phyloP scores from a whole-genome alignment of 768 basidiomycete species.

The Russula compacta region DNA sequence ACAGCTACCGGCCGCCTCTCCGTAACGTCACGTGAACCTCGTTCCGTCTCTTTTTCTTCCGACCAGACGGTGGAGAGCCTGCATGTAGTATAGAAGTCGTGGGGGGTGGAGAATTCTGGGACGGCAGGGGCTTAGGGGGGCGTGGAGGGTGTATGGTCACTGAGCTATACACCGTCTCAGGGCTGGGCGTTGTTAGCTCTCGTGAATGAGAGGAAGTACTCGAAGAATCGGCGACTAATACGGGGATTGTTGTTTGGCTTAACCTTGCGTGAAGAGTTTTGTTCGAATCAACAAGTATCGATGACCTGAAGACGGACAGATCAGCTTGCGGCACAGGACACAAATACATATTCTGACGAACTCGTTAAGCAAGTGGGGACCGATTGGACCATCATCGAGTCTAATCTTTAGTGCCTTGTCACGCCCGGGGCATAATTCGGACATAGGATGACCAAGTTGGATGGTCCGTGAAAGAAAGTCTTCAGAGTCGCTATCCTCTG shows the following conservation, averaged over 20 bases:
- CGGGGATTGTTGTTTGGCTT: constrained; percentile 10
- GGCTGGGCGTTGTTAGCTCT: neutral
- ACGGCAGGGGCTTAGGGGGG: neutral
- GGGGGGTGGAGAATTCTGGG: neutral
- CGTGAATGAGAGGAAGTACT: neutral
- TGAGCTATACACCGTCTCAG: neutral
- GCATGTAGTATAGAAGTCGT: neutral
- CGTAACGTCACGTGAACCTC: neutral
- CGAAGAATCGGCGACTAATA: neutral
- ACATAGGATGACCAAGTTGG: neutral
- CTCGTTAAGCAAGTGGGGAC: constrained; percentile 42
- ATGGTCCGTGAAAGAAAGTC: neutral
- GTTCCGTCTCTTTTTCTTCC: neutral
- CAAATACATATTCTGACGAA: constrained; percentile 25
- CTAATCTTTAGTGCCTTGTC: neutral
- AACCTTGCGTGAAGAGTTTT: constrained; percentile 22
- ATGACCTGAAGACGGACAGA: constrained; percentile 19
- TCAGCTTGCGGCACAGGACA: neutral
- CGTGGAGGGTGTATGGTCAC: neutral
- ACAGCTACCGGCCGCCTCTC: constrained; percentile 8
- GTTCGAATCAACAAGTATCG: constrained; percentile 21
- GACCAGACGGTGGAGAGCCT: neutral
- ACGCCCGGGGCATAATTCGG: neutral
- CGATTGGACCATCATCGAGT: constrained; percentile 7
- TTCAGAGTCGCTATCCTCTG: neutral